phyloP scores from a whole-genome alignment of 371 early-diverging fungal species.

The Apophysomyces trapeziformis region DNA sequence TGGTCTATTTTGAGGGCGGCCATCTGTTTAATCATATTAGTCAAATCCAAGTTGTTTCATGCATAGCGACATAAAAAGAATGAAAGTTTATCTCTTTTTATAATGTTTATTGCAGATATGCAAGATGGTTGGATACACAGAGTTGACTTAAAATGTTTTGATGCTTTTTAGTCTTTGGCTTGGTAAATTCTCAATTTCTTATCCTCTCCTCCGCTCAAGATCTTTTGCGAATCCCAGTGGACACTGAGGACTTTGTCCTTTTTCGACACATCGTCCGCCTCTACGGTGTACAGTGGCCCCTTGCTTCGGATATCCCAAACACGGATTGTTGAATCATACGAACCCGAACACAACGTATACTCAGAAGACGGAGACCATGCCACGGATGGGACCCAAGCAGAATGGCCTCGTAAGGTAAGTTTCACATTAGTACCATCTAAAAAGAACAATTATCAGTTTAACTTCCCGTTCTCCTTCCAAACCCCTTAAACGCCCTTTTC shows the following conservation, averaged over 20 bases:
- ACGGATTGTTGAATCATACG: conserved; percentile 87
- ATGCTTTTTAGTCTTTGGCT: conserved; percentile 37
- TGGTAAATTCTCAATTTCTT: conserved; percentile 75
- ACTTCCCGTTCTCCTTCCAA: no score
- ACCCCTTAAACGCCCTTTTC: no score
- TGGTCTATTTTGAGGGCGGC: no score
- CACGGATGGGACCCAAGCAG: conserved; percentile 82
- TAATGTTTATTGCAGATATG: not conserved
- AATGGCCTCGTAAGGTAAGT: conserved; percentile 77
- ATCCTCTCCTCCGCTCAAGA: conserved; percentile 88
- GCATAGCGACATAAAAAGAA: no score
- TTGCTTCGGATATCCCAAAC: conserved; percentile 95
- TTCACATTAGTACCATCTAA: conserved; percentile 77
- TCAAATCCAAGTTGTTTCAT: no score
- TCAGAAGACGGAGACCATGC: conserved; percentile 84
- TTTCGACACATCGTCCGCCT: conserved; percentile 42
- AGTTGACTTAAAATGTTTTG: not conserved
- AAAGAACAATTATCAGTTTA: not conserved
- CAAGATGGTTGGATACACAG: not conserved
- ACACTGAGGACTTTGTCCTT: conserved; percentile 80
- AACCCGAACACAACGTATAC: conserved; percentile 78
- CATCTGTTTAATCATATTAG: no score
- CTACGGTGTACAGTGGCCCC: conserved; percentile 74
- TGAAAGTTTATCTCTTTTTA: no score
- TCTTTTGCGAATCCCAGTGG: conserved; percentile 76